A percentile compares a stretch with the other conserved stretches of the same genome.
Conservation (phyloP, 2,329 filamentous ascomycete species). For the Xylaria sp. region DNA sequence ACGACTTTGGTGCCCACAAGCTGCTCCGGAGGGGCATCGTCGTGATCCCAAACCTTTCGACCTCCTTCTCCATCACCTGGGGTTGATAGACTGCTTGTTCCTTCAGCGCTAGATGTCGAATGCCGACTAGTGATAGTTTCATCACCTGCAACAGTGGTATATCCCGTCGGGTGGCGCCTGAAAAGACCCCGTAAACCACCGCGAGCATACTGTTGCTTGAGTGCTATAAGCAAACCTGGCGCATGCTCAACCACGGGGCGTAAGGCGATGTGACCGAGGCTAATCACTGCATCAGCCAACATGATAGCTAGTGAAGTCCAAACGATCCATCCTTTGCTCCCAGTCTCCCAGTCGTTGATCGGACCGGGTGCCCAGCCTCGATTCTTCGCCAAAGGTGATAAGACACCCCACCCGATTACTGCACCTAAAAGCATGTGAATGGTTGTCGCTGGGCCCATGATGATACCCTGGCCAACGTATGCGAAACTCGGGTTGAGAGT, state of each 20-base stretch:
- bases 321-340: conserved; percentile 98
- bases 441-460: conserved; percentile 96
- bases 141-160: conserved; percentile 32
- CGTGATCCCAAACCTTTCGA: conserved; percentile 54
- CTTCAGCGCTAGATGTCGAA: conserved; percentile 19
- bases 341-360: conserved; percentile 86
- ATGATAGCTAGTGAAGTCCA: conserved; percentile 97
- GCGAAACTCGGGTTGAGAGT: conserved; percentile 95
- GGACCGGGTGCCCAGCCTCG: conserved; percentile 88
- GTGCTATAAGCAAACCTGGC: conserved; percentile 30
- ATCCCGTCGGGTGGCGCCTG: conserved; percentile 30
- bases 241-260: conserved; percentile 63
- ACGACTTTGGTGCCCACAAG: conserved; percentile 77
- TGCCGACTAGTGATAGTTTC: conserved; percentile 29
- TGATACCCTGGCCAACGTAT: conserved; percentile 96
- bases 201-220: conserved; percentile 31
- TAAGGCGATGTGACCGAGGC: conserved; percentile 77
- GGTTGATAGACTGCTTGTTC: conserved; percentile 22
- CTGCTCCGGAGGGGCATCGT: conserved; percentile 84
- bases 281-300: conserved; percentile 91
- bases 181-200: conserved; percentile 34
- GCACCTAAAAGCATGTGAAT: conserved; percentile 95
- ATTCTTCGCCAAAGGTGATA: conserved; percentile 86
- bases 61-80: conserved; percentile 33
- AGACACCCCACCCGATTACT: conserved; percentile 84